phyloP scores from a whole-genome alignment of 2,329 filamentous ascomycete species.

The Calonectria honghensis region DNA sequence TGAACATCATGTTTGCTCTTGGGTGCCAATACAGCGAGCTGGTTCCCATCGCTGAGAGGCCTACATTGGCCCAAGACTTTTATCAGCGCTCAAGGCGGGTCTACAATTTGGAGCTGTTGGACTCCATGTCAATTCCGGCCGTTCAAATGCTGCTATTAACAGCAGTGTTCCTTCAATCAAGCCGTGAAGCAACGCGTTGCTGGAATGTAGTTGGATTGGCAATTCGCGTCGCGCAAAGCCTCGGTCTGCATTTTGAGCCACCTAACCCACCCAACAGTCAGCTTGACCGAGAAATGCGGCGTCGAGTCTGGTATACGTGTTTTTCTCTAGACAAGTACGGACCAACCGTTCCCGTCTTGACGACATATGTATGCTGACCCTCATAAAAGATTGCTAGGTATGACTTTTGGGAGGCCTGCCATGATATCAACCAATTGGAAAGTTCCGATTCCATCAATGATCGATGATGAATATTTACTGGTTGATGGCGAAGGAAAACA shows the following conservation, averaged over 20 bases:
- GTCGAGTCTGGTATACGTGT: constrained; percentile 4
- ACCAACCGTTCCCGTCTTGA: background rate
- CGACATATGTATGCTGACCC: background rate
- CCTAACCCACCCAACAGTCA: background rate
- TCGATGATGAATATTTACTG: background rate
- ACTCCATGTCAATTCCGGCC: background rate
- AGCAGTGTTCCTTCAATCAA: background rate
- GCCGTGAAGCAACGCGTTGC: background rate
- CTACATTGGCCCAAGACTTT: background rate
- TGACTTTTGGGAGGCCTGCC: constrained; percentile 1
- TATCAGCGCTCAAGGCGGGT: constrained; percentile 1
- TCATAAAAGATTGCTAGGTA: background rate
- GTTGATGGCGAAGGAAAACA: background rate
- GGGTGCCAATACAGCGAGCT: constrained; percentile 1
- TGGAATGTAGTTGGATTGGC: background rate
- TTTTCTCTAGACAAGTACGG: background rate
- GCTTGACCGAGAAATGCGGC: background rate
- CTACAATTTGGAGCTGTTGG: constrained; percentile 13
- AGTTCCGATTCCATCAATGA: background rate
- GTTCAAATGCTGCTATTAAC: background rate
- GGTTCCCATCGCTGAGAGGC: background rate
- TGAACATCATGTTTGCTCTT: constrained; percentile 7
- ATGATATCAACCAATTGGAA: constrained; percentile 13
- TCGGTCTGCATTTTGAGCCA: constrained; percentile 1
- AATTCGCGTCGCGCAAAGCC: background rate